Evolutionary conservation across 805 yeast genomes (phyloP), one percentile per base, ranked within the genome.

Genomic region (Candida maris): DNA sequence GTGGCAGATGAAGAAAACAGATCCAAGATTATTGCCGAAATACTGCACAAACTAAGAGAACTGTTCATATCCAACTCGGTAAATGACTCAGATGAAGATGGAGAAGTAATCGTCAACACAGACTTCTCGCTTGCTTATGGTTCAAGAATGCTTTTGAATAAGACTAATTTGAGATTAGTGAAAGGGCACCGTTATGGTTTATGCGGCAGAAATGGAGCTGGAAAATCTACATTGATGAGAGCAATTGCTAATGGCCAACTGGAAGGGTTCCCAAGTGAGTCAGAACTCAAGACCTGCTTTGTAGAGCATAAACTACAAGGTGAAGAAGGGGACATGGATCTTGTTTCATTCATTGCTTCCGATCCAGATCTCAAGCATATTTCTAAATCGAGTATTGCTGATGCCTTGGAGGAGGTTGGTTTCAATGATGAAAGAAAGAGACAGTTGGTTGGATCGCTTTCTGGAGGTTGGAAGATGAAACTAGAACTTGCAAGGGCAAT

Each of bases 391-490:
- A 91, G 83, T 37, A 86, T 91, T 56, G 64, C 94, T 12, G 57
- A 56, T 1, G 96, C 96, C 19, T 73, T 91, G 42, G 79, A 68
- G 30, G 77, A 77, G 34, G 97, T 91, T 62, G 97, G 97, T 2
- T 91, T 91, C 63, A 81, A 93, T 49, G 93, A 83, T 38, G 91
- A 81, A 57, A 80, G 96, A 69, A 77, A 95, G 61, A 75, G 76
- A 20, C 97, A 89, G 67, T 76, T 85, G 31, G 96, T 93, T 39
- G 96, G 96, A 26, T 85, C 97, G 2, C 70, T 91, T 41, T 86
- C 96, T 29, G 98, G 98, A 65, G 98, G 98, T 64, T 91, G 98
- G 98, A 93, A 93, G 68, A 91, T 91, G 98, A 91, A 91, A 68
- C 75, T 91, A 51, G 97, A 89, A 67, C 73, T 91, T 56, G 98